Percentiles rank a stretch among this genome's conserved stretches.
phyloP scores from a whole-genome alignment of 1,139 yeast genomes.

The Debaryomycetaceae sp. region DNA sequence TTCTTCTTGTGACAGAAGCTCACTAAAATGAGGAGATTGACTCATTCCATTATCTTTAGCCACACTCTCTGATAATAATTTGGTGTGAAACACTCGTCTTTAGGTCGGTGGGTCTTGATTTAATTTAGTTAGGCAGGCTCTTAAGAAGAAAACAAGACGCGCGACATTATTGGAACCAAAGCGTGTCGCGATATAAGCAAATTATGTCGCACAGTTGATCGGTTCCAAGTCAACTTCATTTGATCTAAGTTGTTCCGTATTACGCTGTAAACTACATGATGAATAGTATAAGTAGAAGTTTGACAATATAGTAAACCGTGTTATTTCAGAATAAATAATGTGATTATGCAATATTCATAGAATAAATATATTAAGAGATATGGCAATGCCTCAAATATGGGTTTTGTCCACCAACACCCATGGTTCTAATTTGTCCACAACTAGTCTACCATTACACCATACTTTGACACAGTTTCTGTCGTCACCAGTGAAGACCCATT shows the following conservation, averaged over 20 bases:
- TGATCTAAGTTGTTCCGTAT: too few species aligned
- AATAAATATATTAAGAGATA: too few species aligned
- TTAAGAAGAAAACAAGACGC: background rate
- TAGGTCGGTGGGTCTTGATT: too few species aligned
- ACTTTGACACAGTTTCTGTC: conserved; percentile 81
- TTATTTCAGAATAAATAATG: too few species aligned
- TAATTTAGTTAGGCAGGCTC: too few species aligned
- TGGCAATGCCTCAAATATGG: background rate
- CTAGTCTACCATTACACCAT: conserved; percentile 76
- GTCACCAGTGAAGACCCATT: conserved; percentile 95
- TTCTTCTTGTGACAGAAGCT: background rate
- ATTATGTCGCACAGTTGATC: background rate
- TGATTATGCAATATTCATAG: too few species aligned
- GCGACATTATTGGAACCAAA: background rate
- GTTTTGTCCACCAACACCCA: conserved; percentile 2
- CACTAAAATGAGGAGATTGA: background rate
- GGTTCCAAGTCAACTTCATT: background rate
- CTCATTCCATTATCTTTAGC: background rate
- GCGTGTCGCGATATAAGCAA: too few species aligned
- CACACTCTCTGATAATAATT: too few species aligned
- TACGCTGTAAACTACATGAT: too few species aligned
- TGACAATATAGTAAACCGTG: too few species aligned
- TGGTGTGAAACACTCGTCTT: too few species aligned
- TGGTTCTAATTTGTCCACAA: conserved; percentile 38
- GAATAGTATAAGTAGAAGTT: too few species aligned